Conservation (phyloP, 129 eudicot genomes). For the Flaveria linearis region DNA sequence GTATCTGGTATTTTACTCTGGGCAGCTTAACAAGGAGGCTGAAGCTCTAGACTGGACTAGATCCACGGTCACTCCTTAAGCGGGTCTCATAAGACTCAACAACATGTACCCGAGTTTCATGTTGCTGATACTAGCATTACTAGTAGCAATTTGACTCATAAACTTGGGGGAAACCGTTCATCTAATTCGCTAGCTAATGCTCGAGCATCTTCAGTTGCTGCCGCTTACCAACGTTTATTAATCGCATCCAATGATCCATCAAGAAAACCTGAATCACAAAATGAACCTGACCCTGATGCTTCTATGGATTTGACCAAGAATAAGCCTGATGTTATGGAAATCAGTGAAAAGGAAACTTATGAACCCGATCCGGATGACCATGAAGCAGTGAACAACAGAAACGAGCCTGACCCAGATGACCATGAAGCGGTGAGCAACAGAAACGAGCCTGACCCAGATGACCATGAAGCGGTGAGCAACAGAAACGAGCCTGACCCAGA, state of each 20-base stretch:
- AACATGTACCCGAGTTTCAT: constrained; percentile 44
- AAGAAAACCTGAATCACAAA: constrained; percentile 30
- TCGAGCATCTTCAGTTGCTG: constrained; percentile 76
- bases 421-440: not conserved
- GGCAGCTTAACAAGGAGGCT: constrained; percentile 87
- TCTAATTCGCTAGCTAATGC: constrained; percentile 52
- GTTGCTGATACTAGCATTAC: constrained; percentile 24
- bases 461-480: not conserved
- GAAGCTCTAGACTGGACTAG: constrained; percentile 85
- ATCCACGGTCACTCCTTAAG: constrained; percentile 64
- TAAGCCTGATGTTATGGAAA: constrained; percentile 19
- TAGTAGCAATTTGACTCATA: constrained; percentile 41
- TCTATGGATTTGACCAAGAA: constrained; percentile 23
- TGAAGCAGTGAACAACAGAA: constrained; percentile 5
- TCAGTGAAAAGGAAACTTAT: constrained; percentile 15
- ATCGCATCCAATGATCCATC: constrained; percentile 38
- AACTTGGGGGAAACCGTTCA: constrained; percentile 67
- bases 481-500: constrained; percentile 47
- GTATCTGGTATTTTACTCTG: constrained; percentile 17
- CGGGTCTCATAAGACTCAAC: constrained; percentile 41
- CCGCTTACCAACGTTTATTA: constrained; percentile 77
- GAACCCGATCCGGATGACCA: constrained; percentile 41
- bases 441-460: constrained; percentile 31
- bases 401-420: constrained; percentile 51
- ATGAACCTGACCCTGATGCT: constrained; percentile 41